Percentiles rank a stretch among this genome's conserved stretches.
phyloP scores from a whole-genome alignment of 106 monocot species.

The Apostasia ramifera region DNA sequence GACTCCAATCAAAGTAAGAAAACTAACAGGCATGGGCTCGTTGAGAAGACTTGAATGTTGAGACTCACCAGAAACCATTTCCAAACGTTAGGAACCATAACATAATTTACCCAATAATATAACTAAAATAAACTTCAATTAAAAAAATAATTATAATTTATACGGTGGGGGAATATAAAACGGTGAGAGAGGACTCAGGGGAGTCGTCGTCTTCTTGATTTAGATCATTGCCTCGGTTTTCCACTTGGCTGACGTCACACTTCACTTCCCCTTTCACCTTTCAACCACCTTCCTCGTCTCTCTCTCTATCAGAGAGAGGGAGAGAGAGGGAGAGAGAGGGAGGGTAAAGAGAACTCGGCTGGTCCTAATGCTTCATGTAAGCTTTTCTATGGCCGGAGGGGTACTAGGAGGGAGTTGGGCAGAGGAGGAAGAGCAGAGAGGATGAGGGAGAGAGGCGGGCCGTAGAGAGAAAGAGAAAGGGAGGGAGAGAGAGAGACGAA shows the following conservation, averaged over 20 bases:
- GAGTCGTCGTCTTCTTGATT: not conserved
- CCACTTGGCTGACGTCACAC: not conserved
- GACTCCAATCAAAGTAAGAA: no score
- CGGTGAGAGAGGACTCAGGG: not conserved
- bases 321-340: not conserved
- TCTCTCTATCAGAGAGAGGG: not conserved
- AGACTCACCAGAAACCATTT: no score
- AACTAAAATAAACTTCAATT: no score
- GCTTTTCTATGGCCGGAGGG: not conserved
- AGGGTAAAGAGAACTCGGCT: not conserved
- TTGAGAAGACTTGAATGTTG: no score
- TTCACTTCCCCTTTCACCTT: not conserved
- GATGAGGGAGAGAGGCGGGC: not conserved
- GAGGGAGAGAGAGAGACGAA: no score
- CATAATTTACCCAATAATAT: no score
- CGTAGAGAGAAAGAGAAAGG: not conserved
- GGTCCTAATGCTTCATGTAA: not conserved
- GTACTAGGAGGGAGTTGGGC: not conserved
- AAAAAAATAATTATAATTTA: not conserved
- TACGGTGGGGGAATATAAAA: not conserved
- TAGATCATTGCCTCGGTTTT: not conserved
- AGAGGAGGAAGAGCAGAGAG: not conserved
- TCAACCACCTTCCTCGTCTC: not conserved
- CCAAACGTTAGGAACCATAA: no score
- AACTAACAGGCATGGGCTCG: no score